phyloP scores from a whole-genome alignment of 1,139 yeast species.

The Pichia sp. region DNA sequence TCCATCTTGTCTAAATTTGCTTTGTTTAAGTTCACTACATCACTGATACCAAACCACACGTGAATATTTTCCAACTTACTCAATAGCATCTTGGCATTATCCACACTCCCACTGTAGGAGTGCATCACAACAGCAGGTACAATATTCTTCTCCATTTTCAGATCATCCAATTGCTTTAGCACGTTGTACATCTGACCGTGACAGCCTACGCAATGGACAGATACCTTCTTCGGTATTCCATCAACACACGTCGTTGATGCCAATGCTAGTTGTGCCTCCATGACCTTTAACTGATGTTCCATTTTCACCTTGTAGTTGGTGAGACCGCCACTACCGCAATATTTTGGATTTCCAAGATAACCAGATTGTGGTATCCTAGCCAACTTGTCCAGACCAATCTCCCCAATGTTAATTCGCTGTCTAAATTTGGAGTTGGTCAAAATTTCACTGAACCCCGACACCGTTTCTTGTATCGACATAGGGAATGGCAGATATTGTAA shows the following conservation, averaged over 20 bases:
- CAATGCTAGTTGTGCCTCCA: conserved; percentile 48
- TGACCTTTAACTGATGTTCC: conserved; percentile 59
- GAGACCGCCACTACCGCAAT: conserved; percentile 10
- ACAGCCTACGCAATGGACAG: conserved; percentile 82
- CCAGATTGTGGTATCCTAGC: conserved; percentile 67
- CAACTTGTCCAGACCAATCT: conserved; percentile 78
- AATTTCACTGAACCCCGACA: conserved; percentile 31
- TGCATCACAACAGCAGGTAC: conserved; percentile 53
- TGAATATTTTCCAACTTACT: conserved; percentile 39
- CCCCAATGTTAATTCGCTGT: conserved; percentile 54
- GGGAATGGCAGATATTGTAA: conserved; percentile 61
- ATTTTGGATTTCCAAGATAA: conserved; percentile 41
- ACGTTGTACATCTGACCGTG: conserved; percentile 57
- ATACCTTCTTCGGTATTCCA: conserved; percentile 41
- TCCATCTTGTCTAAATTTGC: conserved; percentile 22
- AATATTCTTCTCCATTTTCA: conserved; percentile 27
- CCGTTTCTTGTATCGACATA: conserved; percentile 38
- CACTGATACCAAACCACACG: conserved; percentile 57
- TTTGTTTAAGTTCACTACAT: conserved; percentile 56
- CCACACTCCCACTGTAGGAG: conserved; percentile 80
- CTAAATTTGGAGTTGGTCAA: conserved; percentile 20
- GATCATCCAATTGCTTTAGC: conserved; percentile 28
- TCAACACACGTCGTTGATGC: conserved; percentile 37
- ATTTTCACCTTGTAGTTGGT: conserved; percentile 41
- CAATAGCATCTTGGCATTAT: conserved; percentile 55